Base-by-base conservation (phyloP, 148 eudicot genomes). In the Rhododendron mucronatum region DNA sequence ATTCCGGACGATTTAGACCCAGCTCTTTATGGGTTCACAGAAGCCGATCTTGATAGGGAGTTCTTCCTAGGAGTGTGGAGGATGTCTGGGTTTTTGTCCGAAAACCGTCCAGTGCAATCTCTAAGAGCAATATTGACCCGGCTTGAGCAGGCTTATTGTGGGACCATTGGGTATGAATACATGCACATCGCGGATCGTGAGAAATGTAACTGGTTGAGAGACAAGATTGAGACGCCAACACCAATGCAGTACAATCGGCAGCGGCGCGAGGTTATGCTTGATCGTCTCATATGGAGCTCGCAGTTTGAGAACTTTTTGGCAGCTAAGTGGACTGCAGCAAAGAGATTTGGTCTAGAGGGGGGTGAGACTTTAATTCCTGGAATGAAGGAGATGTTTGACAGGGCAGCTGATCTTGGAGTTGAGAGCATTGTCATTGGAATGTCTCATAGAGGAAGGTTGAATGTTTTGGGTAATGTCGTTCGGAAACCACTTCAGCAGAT, bases 101-200 rank as follows among this genome's bases (percentile, higher is more conserved):
- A 96, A 85, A 96, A 96, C 85, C 95, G 99, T 28, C 99, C 99
- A 16, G 95, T 96, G 74, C 98, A 95, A 71, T 95, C 99, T 23
- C 93, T 96, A 14, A 92, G 96, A 90, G 93, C 90, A n/a, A 96
- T 96, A 80, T 92, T 96, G 89, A 94, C 91, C 51, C 91, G 99
- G 80, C 94, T 96, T 85, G 99, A 96, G 91, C 99, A 96, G 87
- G 96, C 99, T 57, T 96, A 96, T 65, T 96, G 99, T 89, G 99
- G 99, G 48, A 93, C 86, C 80, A 94, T 96, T 84, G 99, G 99
- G 71, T 96, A 88, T 85, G 99, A 96, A 85, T 96, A 96, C 61
- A 55, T 55, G 61, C 61, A 55, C 61, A 55, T 55, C 7, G 61
- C 61, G 2, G 61, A 55, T 55, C 61, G 61, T 0, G 61, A 55